Conservation (phyloP, 306 rosid genomes). For the Sphenostylis stenocarpa region DNA sequence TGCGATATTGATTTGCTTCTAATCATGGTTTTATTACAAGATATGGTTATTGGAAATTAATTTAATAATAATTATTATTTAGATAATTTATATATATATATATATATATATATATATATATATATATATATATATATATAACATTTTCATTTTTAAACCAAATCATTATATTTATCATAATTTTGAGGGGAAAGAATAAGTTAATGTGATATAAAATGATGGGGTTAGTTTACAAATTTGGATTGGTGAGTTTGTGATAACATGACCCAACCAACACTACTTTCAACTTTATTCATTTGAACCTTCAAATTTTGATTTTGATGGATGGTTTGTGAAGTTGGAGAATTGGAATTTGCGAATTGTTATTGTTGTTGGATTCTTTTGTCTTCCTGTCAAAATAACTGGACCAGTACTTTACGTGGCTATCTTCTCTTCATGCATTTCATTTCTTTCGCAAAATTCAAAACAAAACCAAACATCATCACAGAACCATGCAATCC, state of each 20-base stretch:
- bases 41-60: too few species aligned
- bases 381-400: constrained; percentile 20
- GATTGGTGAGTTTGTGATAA: neutral
- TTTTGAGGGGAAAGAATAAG: too few species aligned
- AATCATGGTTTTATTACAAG: too few species aligned
- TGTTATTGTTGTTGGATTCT: constrained; percentile 29
- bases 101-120: too few species aligned
- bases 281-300: neutral
- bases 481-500: neutral
- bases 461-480: neutral
- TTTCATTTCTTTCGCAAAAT: neutral
- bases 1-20: too few species aligned
- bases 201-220: neutral
- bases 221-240: neutral
- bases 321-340: neutral
- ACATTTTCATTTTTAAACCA: too few species aligned
- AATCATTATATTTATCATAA: too few species aligned
- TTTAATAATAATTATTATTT: too few species aligned
- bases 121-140: too few species aligned
- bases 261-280: neutral
- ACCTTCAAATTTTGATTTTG: too few species aligned
- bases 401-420: constrained; percentile 31
- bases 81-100: too few species aligned
- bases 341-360: constrained; percentile 31
- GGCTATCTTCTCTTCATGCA: constrained; percentile 30